Evolutionary conservation across 768 basidiomycete species (phyloP).

Genomic region (Kondoa subrosea): DNA sequence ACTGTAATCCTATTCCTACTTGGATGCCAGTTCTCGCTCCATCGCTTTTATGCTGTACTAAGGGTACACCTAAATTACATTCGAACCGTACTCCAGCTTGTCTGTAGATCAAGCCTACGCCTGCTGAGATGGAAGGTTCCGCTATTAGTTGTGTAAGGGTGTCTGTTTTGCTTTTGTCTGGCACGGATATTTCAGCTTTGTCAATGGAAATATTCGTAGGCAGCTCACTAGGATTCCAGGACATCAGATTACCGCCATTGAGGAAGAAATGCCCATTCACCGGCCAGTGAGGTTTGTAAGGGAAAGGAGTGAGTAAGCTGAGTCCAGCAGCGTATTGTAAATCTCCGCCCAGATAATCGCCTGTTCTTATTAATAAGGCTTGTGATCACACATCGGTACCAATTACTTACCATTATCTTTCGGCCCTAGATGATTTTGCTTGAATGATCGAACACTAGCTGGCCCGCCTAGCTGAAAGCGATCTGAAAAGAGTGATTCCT

Average conservation of each 20-base stretch:
- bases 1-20: conserved; percentile 64
- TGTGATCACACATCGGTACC: not conserved
- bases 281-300: conserved; percentile 61
- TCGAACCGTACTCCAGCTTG: conserved; percentile 74
- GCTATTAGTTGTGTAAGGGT: conserved; percentile 29
- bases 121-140: conserved; percentile 57
- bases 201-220: conserved; percentile 33
- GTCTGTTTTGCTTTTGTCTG: too few relatives aligned
- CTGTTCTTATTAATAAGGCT: conserved; percentile 34
- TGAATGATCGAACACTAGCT: conserved; percentile 61
- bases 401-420: conserved; percentile 38
- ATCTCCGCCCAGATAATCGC: conserved; percentile 71
- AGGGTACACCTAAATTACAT: conserved; percentile 69
- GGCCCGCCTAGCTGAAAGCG: conserved; percentile 89
- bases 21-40: conserved; percentile 53
- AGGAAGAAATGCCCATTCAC: conserved; percentile 62
- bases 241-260: conserved; percentile 61
- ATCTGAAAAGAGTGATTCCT: conserved; percentile 48
- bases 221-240: conserved; percentile 45
- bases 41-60: conserved; percentile 53
- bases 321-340: conserved; percentile 60
- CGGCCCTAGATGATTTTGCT: conserved; percentile 57
- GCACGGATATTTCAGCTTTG: conserved; percentile 36
- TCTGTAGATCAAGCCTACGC: conserved; percentile 64
- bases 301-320: conserved; percentile 58